A percentile compares a stretch with the other conserved stretches of the same genome.
phyloP scores from a whole-genome alignment of 2,329 filamentous ascomycete species.

The Graphiopsis chlorocephala region DNA sequence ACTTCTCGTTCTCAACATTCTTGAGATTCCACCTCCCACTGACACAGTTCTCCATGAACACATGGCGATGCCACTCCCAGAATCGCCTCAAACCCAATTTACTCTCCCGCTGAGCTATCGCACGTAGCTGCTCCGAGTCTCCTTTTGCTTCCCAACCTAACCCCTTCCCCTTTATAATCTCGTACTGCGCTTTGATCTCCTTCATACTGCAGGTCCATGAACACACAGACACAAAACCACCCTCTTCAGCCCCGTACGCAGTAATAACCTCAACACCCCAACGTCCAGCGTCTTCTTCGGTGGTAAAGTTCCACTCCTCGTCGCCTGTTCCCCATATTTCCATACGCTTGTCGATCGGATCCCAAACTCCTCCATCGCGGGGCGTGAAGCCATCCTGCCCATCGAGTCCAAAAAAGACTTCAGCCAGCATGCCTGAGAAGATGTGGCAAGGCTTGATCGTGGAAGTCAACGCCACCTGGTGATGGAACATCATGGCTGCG shows the following conservation, averaged over 20 bases:
- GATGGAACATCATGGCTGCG: constrained; percentile 13
- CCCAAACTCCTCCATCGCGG: neutral
- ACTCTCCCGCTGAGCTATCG: neutral
- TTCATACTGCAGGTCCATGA: constrained; percentile 4
- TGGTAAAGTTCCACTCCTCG: constrained; percentile 3
- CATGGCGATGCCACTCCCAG: constrained; percentile 8
- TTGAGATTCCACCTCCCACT: constrained; percentile 9
- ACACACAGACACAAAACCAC: neutral
- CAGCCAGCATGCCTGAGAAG: constrained; percentile 18
- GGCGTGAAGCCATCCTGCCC: constrained; percentile 4
- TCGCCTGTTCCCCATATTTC: constrained; percentile 5
- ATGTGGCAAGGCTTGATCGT: constrained; percentile 17
- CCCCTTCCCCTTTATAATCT: neutral
- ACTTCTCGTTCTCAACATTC: neutral
- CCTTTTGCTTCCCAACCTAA: neutral
- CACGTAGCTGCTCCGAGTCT: neutral
- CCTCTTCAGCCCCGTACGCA: neutral
- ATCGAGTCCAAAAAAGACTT: constrained; percentile 15
- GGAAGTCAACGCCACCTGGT: constrained; percentile 12
- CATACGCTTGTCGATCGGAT: neutral
- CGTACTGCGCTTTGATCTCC: neutral
- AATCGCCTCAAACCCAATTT: neutral
- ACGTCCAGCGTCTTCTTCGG: constrained; percentile 1
- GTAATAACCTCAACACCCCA: constrained; percentile 4
- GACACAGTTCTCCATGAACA: constrained; percentile 11